A percentile compares a stretch with the other conserved stretches of the same genome.
phyloP scores from a whole-genome alignment of 2,329 filamentous ascomycete species.

The Epichloe sp. region DNA sequence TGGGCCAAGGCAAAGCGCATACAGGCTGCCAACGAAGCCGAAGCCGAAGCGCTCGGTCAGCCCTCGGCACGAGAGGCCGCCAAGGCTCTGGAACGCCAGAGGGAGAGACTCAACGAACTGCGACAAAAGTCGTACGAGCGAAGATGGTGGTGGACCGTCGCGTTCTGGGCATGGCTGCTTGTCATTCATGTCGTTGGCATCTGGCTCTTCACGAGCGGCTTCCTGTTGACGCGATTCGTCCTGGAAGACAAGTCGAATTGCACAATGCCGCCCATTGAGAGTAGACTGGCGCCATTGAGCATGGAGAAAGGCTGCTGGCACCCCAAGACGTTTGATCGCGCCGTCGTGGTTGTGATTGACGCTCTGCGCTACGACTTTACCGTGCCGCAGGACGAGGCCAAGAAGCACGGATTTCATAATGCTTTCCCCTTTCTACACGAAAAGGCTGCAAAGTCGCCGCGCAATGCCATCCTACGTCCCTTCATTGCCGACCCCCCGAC shows the following conservation, averaged over 20 bases:
- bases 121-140: slow-evolving; percentile 37
- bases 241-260: slow-evolving; percentile 66
- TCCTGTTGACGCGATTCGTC: slow-evolving; percentile 76
- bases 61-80: slow-evolving; percentile 20
- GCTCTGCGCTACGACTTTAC: slow-evolving; percentile 96
- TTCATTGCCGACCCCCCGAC: slow-evolving; percentile 97
- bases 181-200: slow-evolving; percentile 69
- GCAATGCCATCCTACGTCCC: slow-evolving; percentile 77
- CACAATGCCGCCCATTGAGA: slow-evolving; percentile 51
- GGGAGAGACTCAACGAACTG: slow-evolving; percentile 34
- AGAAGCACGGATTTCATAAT: slow-evolving; percentile 57
- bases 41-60: slow-evolving; percentile 15
- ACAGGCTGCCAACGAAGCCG: slow-evolving; percentile 30
- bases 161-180: slow-evolving; percentile 58
- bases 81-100: slow-evolving; percentile 29
- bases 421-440: slow-evolving; percentile 80
- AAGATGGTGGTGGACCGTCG: slow-evolving; percentile 44
- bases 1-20: slow-evolving; percentile 40
- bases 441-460: slow-evolving; percentile 57
- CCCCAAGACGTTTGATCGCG: slow-evolving; percentile 83
- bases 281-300: slow-evolving; percentile 24
- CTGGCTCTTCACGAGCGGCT: slow-evolving; percentile 87
- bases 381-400: slow-evolving; percentile 46
- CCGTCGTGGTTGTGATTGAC: slow-evolving; percentile 82
- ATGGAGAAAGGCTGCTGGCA: slow-evolving; percentile 78